Percentiles rank a stretch among this genome's conserved stretches.
Conservation (phyloP, 257 asterid genomes). For the Primulina eburnea region DNA sequence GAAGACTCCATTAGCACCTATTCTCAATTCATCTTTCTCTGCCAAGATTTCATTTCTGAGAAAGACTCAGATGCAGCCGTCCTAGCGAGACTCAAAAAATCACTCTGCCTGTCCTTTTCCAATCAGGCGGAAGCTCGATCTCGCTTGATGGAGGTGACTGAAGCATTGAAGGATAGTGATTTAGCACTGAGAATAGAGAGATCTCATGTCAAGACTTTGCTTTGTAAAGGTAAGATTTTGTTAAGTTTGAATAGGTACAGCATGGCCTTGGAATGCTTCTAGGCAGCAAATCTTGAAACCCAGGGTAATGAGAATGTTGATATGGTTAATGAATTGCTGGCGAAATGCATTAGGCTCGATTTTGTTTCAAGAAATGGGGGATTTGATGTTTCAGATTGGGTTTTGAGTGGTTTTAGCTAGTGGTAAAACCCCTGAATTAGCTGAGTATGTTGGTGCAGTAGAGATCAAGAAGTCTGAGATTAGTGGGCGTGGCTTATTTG, state of each 20-base stretch:
- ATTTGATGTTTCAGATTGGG: conserved; percentile 81
- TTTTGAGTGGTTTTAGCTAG: conserved; percentile 48
- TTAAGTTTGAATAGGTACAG: conserved; percentile 47
- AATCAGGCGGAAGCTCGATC: neutral
- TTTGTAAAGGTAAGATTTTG: conserved; percentile 67
- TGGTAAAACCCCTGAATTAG: conserved; percentile 45
- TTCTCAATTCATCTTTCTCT: neutral
- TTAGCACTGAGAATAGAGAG: conserved; percentile 54
- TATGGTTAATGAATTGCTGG: conserved; percentile 40
- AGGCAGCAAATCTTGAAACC: conserved; percentile 45
- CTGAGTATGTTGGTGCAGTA: conserved; percentile 64
- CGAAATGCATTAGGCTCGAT: conserved; percentile 61
- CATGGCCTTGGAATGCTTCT: conserved; percentile 53
- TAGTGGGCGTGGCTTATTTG: conserved; percentile 74
- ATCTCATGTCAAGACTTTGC: conserved; percentile 72
- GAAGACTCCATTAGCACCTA: neutral
- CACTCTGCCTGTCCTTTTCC: neutral
- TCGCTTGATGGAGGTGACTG: conserved; percentile 19
- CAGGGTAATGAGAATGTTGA: conserved; percentile 47
- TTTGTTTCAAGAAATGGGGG: conserved; percentile 58
- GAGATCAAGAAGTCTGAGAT: conserved; percentile 66
- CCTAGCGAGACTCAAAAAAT: neutral
- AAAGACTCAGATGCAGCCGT: neutral
- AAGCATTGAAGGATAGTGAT: conserved; percentile 66
- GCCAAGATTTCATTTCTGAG: neutral